Conservation (phyloP, 805 yeast genomes). For the Cyberlindnera petersonii region DNA sequence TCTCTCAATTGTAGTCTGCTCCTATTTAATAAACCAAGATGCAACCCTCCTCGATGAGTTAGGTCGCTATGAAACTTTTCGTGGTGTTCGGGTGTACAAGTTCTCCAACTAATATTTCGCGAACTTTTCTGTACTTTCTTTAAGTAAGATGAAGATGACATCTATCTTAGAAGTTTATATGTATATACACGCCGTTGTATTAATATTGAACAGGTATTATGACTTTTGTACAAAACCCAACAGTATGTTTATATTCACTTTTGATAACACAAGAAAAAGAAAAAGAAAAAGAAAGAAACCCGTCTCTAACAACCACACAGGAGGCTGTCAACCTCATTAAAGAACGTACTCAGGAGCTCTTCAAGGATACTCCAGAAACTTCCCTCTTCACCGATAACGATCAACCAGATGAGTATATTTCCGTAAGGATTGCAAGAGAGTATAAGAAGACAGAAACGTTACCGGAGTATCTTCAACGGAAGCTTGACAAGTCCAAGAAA, state of each 20-base stretch:
- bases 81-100: constrained; percentile 5
- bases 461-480: constrained; percentile 29
- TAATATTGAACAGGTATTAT: no score
- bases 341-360: constrained; percentile 14
- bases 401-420: constrained; percentile 28
- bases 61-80: constrained; percentile 12
- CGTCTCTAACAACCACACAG: constrained; percentile 10
- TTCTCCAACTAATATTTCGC: no score
- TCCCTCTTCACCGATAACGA: constrained; percentile 5
- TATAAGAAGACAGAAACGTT: constrained; percentile 24
- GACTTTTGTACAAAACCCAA: constrained; percentile 13
- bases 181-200: no score
- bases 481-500: constrained; percentile 20
- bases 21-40: no score
- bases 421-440: constrained; percentile 30
- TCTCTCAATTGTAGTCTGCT: no score
- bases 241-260: constrained; percentile 7
- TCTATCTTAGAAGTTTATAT: no score
- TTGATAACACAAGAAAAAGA: no score
- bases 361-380: constrained; percentile 4
- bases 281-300: no score
- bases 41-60: no score
- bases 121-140: no score
- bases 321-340: constrained; percentile 14
- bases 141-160: background rate